A percentile compares a stretch with the other conserved stretches of the same genome.
Evolutionary conservation across 1,284 basidiomycete genomes (phyloP).

Genomic region (Ceratobasidium papillatum): DNA sequence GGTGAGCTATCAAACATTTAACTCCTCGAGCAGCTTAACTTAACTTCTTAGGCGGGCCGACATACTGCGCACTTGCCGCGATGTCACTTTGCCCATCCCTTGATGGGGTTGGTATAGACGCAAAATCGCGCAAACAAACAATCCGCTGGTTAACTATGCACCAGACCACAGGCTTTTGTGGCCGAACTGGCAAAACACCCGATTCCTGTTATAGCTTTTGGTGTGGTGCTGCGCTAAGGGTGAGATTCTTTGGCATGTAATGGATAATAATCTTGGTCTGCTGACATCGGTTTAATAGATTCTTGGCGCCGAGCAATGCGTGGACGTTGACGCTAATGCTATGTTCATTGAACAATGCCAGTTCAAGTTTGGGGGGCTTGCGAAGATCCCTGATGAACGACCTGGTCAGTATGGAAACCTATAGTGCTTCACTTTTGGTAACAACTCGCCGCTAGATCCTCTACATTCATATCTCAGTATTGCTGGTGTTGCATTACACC

Average conservation of each 20-base stretch:
- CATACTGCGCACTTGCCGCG: constrained; percentile 88
- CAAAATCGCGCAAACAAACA: constrained; percentile 61
- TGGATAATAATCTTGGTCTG: not conserved
- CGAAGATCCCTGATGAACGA: constrained; percentile 78
- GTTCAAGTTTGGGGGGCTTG: constrained; percentile 84
- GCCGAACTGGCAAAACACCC: constrained; percentile 83
- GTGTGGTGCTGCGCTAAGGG: constrained; percentile 82
- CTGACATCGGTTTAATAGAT: constrained; percentile 59
- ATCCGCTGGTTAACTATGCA: constrained; percentile 82
- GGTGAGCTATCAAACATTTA: constrained; percentile 57
- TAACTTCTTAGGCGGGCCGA: constrained; percentile 77
- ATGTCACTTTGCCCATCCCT: constrained; percentile 57
- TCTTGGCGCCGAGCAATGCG: constrained; percentile 63
- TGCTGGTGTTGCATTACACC: constrained; percentile 77
- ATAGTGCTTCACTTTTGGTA: constrained; percentile 45
- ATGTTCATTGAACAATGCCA: constrained; percentile 78
- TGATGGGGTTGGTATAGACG: constrained; percentile 52
- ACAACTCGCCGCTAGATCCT: constrained; percentile 65
- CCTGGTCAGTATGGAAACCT: constrained; percentile 61
- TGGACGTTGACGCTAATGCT: constrained; percentile 65
- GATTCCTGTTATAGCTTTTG: constrained; percentile 97
- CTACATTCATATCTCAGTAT: constrained; percentile 91
- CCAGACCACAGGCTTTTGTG: constrained; percentile 84
- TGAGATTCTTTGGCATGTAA: constrained; percentile 52
- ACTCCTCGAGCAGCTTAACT: not conserved